Base-by-base conservation (phyloP, 257 asterid genomes). In the Euphrasia confusa region DNA sequence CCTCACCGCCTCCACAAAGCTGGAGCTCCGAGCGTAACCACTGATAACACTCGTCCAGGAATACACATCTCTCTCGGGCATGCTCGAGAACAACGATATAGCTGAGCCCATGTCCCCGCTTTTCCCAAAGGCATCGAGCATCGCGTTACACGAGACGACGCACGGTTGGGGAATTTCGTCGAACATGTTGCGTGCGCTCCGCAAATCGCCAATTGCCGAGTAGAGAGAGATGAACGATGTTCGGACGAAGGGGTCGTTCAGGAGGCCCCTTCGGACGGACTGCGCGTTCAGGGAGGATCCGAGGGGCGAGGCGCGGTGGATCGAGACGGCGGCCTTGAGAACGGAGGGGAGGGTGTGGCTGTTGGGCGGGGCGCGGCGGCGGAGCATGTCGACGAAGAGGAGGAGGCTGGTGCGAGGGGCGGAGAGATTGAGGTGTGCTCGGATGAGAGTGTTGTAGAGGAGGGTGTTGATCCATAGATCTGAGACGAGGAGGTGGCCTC, bases 11-110 rank as follows among this genome's bases (percentile, higher is more conserved):
- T 84, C 90, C 62, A 13, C 61, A 72, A 66, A 82, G n/a, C 74
- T 56, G 72, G 78, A 76, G 35, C 78, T 89, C 66, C 70, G 77
- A 10, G 58, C 68, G 54, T 77, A 84, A 33, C 95, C 96, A 61
- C 65, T 78, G 62, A 92, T 83, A 64, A 92, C 60, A 71, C 89
- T 84, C 21, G 99, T 92, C 99, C 99, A 92, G 0, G 97, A 81
- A 73, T 74, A 84, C 10, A 83, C 85, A 78, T 89, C 96, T 67
- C 81, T 80, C 47, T 50, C 58, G 7, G 74, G 71, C 95, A 89
- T 89, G 4, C 40, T 50, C 7, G 42, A 71, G 72, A 89, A 92
- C 77, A 78, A 59, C 15, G 76, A 67, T 44, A 76, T 42, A 7
- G 89, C 95, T 26, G 70, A 75, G 32, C 44, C 80, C 86, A 89